Evolutionary conservation across 306 rosid genomes (phyloP).

Genomic region (Acacia confusa): DNA sequence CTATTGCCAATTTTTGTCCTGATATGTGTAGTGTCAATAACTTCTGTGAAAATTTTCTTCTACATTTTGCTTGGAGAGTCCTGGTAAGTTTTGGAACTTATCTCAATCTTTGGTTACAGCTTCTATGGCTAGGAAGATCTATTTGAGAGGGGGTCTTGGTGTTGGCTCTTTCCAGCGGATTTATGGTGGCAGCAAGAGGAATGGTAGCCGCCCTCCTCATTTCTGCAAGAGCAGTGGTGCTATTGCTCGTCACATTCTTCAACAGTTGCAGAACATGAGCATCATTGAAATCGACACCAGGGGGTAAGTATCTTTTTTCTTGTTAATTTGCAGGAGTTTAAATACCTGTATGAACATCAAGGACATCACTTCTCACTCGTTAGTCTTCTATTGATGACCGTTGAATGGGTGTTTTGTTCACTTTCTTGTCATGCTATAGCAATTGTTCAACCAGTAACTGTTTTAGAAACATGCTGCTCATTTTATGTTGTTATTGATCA

Average conservation of each 20-base stretch:
- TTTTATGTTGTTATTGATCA: neutral
- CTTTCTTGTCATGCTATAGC: neutral
- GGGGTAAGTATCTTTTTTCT: slow-evolving; percentile 41
- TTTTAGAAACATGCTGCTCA: neutral
- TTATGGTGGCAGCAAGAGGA: slow-evolving; percentile 78
- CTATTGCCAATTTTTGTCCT: neutral
- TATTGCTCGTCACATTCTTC: slow-evolving; percentile 70
- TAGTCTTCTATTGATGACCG: neutral
- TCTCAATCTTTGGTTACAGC: slow-evolving; percentile 38
- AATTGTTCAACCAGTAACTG: neutral
- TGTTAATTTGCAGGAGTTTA: neutral
- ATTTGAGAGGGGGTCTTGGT: slow-evolving; percentile 78
- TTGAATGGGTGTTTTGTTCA: neutral
- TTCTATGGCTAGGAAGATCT: slow-evolving; percentile 76
- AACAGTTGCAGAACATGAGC: slow-evolving; percentile 57
- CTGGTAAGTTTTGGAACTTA: neutral
- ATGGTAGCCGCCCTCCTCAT: slow-evolving; percentile 79
- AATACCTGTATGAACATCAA: neutral
- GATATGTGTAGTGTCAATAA: neutral
- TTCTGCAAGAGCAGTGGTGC: slow-evolving; percentile 74
- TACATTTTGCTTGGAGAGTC: neutral
- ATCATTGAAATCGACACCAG: slow-evolving; percentile 57
- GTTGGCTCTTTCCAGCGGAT: slow-evolving; percentile 71
- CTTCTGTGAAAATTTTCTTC: neutral
- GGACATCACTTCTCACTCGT: neutral